A percentile compares a stretch with the other conserved stretches of the same genome.
phyloP scores from a whole-genome alignment of 768 basidiomycete genomes.

The Naematelia encephala region DNA sequence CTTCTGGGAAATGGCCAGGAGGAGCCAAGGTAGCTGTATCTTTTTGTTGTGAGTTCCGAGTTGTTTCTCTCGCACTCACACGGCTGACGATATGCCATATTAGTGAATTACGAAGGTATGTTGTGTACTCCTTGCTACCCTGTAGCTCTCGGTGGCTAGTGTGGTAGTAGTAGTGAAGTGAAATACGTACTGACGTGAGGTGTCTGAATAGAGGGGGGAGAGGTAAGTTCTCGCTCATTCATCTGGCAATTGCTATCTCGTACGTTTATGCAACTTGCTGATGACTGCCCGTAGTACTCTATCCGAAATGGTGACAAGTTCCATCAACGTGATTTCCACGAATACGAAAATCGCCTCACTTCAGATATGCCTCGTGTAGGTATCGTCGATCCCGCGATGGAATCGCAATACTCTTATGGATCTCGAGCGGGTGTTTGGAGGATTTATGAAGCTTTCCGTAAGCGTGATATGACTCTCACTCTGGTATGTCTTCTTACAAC shows the following conservation, averaged over 20 bases:
- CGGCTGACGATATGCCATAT: neutral
- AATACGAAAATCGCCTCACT: constrained; percentile 5
- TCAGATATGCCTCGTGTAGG: neutral
- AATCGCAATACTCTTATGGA: constrained; percentile 6
- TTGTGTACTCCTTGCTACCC: neutral
- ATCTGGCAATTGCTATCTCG: neutral
- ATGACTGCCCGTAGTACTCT: too few relatives aligned
- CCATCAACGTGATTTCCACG: constrained; percentile 1
- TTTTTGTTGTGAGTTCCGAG: neutral
- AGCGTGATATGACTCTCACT: neutral
- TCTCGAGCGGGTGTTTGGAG: constrained; percentile 10
- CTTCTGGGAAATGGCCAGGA: constrained; percentile 2
- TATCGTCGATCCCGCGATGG: constrained; percentile 5
- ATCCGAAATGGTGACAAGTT: constrained; percentile 3
- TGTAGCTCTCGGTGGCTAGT: neutral
- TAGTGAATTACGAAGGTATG: neutral
- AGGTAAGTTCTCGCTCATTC: neutral
- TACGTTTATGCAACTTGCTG: neutral
- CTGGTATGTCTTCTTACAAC: too few relatives aligned
- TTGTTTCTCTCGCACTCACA: neutral
- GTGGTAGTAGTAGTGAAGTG: neutral
- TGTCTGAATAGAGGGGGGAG: neutral
- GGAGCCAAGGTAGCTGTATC: constrained; percentile 2
- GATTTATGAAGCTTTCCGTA: neutral
- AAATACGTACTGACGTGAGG: neutral